Evolutionary conservation across 2,329 filamentous ascomycete genomes (phyloP), one percentile per base, ranked within the genome.

Genomic region (Cladorrhinum sp.): DNA sequence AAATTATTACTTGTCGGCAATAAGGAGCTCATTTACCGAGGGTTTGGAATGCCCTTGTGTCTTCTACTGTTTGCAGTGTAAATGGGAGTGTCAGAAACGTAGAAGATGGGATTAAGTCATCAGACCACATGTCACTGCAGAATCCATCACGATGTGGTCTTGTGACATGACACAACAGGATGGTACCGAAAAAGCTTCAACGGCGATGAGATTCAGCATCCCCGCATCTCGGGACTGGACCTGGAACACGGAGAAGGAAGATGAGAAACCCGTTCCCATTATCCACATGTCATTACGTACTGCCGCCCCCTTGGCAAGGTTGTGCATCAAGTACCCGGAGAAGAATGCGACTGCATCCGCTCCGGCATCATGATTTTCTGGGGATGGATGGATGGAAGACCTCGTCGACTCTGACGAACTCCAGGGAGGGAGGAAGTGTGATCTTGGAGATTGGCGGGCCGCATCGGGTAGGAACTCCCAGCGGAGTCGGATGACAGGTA

Each of bases 231-330:
- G 42, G 42, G n/a, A 46, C 42, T 46, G 16, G 42, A 21, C 42
- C 3, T 46, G 42, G 42, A 46, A 18, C 42, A 26, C 61, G 55
- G 59, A 59, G 61, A 58, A 56, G 56, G 50, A 56, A 30, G 55
- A 58, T 9, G 20, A 51, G 28, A 33, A 60, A 23, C 28, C 55
- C 24, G 3, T 46, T 46, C 42, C 42, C 42, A 46, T 53, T 42
- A 58, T 60, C 60, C 60, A 64, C 60, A 54, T 42, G 21, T n/a
- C 58, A 56, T 58, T 61, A 65, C 59, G 57, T 58, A 65, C 54
- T 36, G 42, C 10, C 36, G 6, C 42, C 30, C 51, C 57, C 39
- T 21, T 62, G 61, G 53, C 58, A 42, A 64, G 50, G 33, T 36
- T 26, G 56, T 21, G 53, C 56, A 57, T 59, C 49, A 42, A 30